Evolutionary conservation across 345 rosid species (phyloP), one percentile per base, ranked within the genome.

Genomic region (Angophora floribunda): DNA sequence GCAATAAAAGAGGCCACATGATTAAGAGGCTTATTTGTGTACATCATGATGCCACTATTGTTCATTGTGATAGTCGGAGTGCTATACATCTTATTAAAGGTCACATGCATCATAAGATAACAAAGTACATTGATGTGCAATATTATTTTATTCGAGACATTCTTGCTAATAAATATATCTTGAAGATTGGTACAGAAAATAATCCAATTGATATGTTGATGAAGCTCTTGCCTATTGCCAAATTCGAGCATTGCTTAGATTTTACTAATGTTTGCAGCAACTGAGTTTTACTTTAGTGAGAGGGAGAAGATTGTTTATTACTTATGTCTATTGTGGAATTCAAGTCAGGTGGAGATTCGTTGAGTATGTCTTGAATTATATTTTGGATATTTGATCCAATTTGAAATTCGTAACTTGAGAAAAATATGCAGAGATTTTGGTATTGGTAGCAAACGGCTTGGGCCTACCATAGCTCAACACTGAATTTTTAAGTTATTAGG

Each of bases 171-270:
- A 1, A 5, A 26, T 26, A 26, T 61, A 5, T 61, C 1, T 61
- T 61, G 67, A 61, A 61, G 0, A 61, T 61, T 28, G 67, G 4
- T 26, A 59, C 4, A 61, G 0, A 61, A 59, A 61, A 61, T 6
- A 61, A 61, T 26, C 30, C 14, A 61, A 0, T 1, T 3, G 1
- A 61, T 61, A 61, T 61, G 7, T 61, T 61, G 14, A 61, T 1
- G 0, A 61, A 26, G 16, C 32, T 61, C 67, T 61, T 61, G 67
- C 67, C 67, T 61, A 61, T 26, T 28, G 67, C 67, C 67, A 61
- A 61, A n/a, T 61, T 1, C 41, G 3, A 59, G 4, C 1, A 59
- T 0, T 26, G 15, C 3, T 59, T 13, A 0, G 7, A 61, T 11
- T 61, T 61, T 30, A 28, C 26, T 61, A 28, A 61, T 28, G 1